Evolutionary conservation across 2,329 filamentous ascomycete genomes (phyloP), one percentile per base, ranked within the genome.

Genomic region (Thelonectria rubi): DNA sequence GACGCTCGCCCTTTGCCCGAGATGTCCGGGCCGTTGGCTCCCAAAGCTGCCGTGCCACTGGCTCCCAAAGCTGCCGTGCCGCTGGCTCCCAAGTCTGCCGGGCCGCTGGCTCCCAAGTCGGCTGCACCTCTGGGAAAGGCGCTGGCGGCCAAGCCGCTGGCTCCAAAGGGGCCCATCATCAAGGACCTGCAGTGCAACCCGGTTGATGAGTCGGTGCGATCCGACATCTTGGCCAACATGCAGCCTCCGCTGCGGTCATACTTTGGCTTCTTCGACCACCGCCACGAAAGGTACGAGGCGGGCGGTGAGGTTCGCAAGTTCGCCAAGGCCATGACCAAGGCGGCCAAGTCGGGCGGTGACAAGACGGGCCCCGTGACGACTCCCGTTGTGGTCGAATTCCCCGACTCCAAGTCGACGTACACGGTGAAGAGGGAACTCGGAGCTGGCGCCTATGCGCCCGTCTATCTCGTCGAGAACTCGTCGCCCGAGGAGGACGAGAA

Each of bases 361-460:
- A 90, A 86, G 51, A 81, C 83, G 2, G 84, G 83, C 10, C 86
- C 86, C 24, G 76, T 88, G 2, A 78, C 84, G 1, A 80, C 86
- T 45, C 84, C 88, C 0, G 88, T 92, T 0, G 81, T 85, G 4
- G 82, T 98, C 20, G 81, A 86, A 43, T 91, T 97, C 62, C 82
- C 86, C 0, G 87, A 87, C 40, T 83, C 86, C 2, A 79, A 84
- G 20, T 82, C 88, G 40, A 85, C 84, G 43, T 99, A 97, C 76
- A 90, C 87, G 1, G 78, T 98, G 58, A 92, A 91, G 73, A 88
- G 90, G 51, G 93, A 98, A 75, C 87, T 99, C 12, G 95, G 95
- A 1, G 92, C 93, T 26, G 95, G 95, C 9, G 95, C 95, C 1
- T 99, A 96, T 77, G 95, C 94, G 0, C 94, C 95, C 0, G 95